A percentile compares a stretch with the other conserved stretches of the same genome.
Evolutionary conservation across 129 eudicot species (phyloP).

Genomic region (Deinandra increscens): DNA sequence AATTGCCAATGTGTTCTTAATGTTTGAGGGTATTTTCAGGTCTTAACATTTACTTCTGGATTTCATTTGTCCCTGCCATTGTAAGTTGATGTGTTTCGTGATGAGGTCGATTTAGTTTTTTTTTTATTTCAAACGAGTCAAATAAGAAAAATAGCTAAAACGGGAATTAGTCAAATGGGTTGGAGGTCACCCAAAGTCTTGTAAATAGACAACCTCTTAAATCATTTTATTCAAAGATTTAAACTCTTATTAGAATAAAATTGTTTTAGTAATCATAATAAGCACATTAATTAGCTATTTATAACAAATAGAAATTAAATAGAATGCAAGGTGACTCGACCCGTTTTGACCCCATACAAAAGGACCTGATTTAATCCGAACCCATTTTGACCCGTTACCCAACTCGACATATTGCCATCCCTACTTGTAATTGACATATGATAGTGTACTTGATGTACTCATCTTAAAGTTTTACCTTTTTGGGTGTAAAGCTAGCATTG

Average conservation of each 20-base stretch:
- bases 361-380: background rate
- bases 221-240: background rate
- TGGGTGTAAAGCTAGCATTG: constrained; percentile 63
- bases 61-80: constrained; percentile 86
- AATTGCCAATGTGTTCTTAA: background rate
- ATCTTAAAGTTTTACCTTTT: background rate
- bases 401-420: background rate
- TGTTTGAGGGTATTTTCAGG: constrained; percentile 46
- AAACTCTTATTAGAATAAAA: background rate
- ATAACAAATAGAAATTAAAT: background rate
- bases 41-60: constrained; percentile 93
- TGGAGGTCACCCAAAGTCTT: background rate
- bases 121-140: background rate
- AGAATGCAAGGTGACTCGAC: background rate
- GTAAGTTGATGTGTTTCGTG: constrained; percentile 54
- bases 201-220: background rate
- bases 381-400: background rate
- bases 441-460: constrained; percentile 4
- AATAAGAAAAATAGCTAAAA: background rate
- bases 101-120: background rate
- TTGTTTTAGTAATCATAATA: background rate
- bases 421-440: constrained; percentile 1
- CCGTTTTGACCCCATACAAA: constrained; percentile 5
- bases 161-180: background rate
- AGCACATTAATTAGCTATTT: background rate